phyloP scores from a whole-genome alignment of 306 rosid species.

The Vigna mungo region DNA sequence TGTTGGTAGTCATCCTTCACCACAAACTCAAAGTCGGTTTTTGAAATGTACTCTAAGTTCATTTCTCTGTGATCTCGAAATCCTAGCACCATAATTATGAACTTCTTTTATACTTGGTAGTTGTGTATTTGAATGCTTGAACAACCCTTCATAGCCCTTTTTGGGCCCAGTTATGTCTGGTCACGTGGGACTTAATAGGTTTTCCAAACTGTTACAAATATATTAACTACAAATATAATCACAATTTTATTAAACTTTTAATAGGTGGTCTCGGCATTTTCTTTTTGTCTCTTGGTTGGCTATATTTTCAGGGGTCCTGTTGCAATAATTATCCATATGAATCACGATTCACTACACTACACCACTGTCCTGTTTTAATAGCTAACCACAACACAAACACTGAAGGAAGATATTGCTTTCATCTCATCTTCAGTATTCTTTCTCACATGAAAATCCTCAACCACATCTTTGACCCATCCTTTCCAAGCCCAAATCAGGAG shows the following conservation, averaged over 20 bases:
- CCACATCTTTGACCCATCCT: too few relatives aligned
- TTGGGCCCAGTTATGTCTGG: neutral
- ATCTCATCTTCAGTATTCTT: too few relatives aligned
- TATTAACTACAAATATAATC: neutral
- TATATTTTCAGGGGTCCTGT: neutral
- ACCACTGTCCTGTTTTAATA: neutral
- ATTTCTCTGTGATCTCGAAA: neutral
- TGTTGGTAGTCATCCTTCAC: neutral
- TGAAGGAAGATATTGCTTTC: too few relatives aligned
- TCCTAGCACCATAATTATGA: neutral
- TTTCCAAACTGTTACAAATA: neutral
- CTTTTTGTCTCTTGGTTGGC: neutral
- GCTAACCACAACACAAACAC: too few relatives aligned
- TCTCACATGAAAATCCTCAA: too few relatives aligned
- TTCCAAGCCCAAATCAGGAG: too few relatives aligned
- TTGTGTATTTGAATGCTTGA: neutral
- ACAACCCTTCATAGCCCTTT: neutral
- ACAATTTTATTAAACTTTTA: too few relatives aligned
- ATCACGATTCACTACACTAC: neutral
- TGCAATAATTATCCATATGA: neutral
- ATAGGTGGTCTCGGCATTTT: neutral
- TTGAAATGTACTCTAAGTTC: neutral
- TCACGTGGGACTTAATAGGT: neutral
- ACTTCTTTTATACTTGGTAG: neutral
- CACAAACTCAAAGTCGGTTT: neutral